Percentiles rank a stretch among this genome's conserved stretches.
Conservation (phyloP, 2,329 filamentous ascomycete genomes). For the Diplocarpon mali region DNA sequence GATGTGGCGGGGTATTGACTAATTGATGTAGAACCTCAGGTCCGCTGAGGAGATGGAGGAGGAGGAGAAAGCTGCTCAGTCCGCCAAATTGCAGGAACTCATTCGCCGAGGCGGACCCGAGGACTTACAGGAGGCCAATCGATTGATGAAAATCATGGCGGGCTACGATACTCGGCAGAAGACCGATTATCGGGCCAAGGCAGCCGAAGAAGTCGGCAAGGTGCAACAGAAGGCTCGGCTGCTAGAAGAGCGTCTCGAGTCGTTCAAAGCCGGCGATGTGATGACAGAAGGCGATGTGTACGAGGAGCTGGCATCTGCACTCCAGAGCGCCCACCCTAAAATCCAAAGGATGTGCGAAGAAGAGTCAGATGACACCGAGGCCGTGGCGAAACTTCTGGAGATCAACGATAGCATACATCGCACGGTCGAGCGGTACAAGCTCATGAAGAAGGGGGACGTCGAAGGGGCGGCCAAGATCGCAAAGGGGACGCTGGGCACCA, state of each 20-base stretch:
- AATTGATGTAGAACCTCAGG: slow-evolving; percentile 62
- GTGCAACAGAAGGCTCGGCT: slow-evolving; percentile 92
- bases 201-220: slow-evolving; percentile 85
- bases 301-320: slow-evolving; percentile 76
- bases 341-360: slow-evolving; percentile 99
- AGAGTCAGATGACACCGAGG: slow-evolving; percentile 92
- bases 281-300: slow-evolving; percentile 59
- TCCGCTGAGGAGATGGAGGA: slow-evolving; percentile 98
- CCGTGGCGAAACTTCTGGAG: slow-evolving; percentile 86
- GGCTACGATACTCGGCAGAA: slow-evolving; percentile 92
- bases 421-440: slow-evolving; percentile 88
- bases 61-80: slow-evolving; percentile 88
- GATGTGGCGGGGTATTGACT: neutral
- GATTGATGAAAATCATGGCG: slow-evolving; percentile 98
- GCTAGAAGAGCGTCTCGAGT: slow-evolving; percentile 84
- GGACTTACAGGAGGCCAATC: slow-evolving; percentile 92
- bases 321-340: slow-evolving; percentile 92
- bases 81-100: slow-evolving; percentile 94
- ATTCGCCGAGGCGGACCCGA: slow-evolving; percentile 86
- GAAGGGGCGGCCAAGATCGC: slow-evolving; percentile 76
- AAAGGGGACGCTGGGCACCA: slow-evolving; percentile 63
- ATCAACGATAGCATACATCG: slow-evolving; percentile 99
- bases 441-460: slow-evolving; percentile 90
- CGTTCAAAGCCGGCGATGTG: slow-evolving; percentile 69
- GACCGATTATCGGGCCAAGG: slow-evolving; percentile 95